phyloP scores from a whole-genome alignment of 768 basidiomycete species.

The Cystobasidium tubakii region DNA sequence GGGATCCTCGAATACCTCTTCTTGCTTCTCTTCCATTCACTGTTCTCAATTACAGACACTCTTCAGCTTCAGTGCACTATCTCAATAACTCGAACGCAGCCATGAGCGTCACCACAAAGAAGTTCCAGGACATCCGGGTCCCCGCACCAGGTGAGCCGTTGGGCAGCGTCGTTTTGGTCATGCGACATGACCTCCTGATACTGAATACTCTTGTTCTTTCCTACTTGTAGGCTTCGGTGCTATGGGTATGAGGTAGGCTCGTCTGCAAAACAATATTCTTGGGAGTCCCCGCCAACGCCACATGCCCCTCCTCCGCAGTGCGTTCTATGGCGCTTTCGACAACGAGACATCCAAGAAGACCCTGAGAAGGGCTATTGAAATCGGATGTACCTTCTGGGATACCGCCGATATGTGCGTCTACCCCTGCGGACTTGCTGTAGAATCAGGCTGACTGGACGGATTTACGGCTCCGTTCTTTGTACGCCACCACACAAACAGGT shows the following conservation, averaged over 20 bases:
- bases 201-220: not conserved
- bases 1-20: too few species aligned
- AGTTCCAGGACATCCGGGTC: conserved; percentile 5
- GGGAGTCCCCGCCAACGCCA: not conserved
- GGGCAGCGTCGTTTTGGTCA: not conserved
- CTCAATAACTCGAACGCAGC: not conserved
- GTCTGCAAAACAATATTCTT: not conserved
- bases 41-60: too few species aligned
- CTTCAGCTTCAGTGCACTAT: not conserved
- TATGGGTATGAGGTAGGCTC: conserved; percentile 2
- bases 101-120: conserved; percentile 6
- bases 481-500: too few species aligned
- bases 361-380: conserved; percentile 4
- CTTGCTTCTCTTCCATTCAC: too few species aligned
- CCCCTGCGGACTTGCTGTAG: too few species aligned
- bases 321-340: not conserved
- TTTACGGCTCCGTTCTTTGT: too few species aligned
- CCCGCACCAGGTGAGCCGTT: not conserved
- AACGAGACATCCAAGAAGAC: not conserved
- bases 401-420: conserved; percentile 14
- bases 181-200: too few species aligned
- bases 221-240: conserved; percentile 17
- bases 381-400: conserved; percentile 26
- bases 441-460: too few species aligned
- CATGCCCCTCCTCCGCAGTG: not conserved